Evolutionary conservation across 352 stramenopile species (phyloP).

Genomic region (Phytophthora foliorum): DNA sequence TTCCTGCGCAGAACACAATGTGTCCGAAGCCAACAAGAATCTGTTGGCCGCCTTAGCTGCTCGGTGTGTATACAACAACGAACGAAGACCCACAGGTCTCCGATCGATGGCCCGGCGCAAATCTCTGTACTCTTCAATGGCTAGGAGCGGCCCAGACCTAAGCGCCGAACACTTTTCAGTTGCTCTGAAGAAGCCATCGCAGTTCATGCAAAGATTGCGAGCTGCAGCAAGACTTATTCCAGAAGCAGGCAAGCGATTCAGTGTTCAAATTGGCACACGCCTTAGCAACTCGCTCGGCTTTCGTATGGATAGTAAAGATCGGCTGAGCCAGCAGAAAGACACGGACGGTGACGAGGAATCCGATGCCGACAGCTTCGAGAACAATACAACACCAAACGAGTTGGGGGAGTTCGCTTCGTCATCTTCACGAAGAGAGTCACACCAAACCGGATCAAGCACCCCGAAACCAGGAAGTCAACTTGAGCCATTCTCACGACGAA

Average conservation of each 20-base stretch:
- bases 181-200: constrained; percentile 6
- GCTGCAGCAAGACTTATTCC: constrained; percentile 24
- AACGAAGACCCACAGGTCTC: constrained; percentile 7
- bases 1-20: constrained; percentile 39
- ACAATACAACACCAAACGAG: constrained; percentile 12
- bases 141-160: constrained; percentile 26
- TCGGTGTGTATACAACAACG: constrained; percentile 44
- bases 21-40: constrained; percentile 26
- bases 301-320: constrained; percentile 26
- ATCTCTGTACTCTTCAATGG: constrained; percentile 34
- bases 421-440: constrained; percentile 22
- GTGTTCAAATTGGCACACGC: constrained; percentile 29
- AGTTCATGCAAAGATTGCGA: constrained; percentile 27
- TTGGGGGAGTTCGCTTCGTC: constrained; percentile 8
- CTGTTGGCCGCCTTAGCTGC: constrained; percentile 35
- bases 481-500: constrained; percentile 8
- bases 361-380: constrained; percentile 38
- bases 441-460: constrained; percentile 6
- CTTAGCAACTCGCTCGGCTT: constrained; percentile 28
- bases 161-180: constrained; percentile 28
- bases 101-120: constrained; percentile 38
- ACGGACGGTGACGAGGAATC: constrained; percentile 29
- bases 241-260: constrained; percentile 34
- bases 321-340: constrained; percentile 20
- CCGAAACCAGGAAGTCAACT: constrained; percentile 8